These are phyloP conservation scores for Coemansia sp. DNA, from an alignment of 192 early-diverging fungal genomes.

Conservation along the genomic window DNA sequence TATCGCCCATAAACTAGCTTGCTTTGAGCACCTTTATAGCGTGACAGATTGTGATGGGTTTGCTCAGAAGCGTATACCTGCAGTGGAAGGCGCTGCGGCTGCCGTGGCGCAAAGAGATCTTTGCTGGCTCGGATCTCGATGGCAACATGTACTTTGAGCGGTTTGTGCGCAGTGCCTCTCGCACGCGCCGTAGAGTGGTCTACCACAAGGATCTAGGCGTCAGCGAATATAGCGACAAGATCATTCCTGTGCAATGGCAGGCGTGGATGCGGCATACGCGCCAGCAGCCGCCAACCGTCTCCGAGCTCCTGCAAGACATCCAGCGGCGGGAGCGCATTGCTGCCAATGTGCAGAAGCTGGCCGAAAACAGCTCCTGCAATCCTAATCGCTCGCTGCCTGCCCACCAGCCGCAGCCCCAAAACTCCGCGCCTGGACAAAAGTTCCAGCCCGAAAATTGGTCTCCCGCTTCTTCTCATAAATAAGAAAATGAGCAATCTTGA, in stretches of 20 bases:
- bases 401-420: constrained; percentile 18
- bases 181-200: constrained; percentile 33
- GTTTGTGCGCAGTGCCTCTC: constrained; percentile 8
- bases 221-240: constrained; percentile 37
- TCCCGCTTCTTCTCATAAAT: constrained; percentile 2
- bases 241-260: constrained; percentile 53
- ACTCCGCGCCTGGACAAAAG: constrained; percentile 23
- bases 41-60: not conserved
- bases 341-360: constrained; percentile 22
- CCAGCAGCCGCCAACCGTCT: constrained; percentile 20
- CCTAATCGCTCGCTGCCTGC: not conserved
- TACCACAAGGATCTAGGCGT: constrained; percentile 26
- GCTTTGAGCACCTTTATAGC: no score
- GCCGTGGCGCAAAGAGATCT: constrained; percentile 42
- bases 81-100: constrained; percentile 45
- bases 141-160: constrained; percentile 53
- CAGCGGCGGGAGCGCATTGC: constrained; percentile 32
- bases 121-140: constrained; percentile 39
- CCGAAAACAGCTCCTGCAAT: constrained; percentile 4
- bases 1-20: no score
- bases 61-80: constrained; percentile 22
- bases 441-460: constrained; percentile 37
- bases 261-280: constrained; percentile 55
- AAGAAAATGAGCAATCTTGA: constrained; percentile 23
- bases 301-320: constrained; percentile 31